phyloP scores from a whole-genome alignment of 1,284 basidiomycete genomes.

The Boletus calvinii region DNA sequence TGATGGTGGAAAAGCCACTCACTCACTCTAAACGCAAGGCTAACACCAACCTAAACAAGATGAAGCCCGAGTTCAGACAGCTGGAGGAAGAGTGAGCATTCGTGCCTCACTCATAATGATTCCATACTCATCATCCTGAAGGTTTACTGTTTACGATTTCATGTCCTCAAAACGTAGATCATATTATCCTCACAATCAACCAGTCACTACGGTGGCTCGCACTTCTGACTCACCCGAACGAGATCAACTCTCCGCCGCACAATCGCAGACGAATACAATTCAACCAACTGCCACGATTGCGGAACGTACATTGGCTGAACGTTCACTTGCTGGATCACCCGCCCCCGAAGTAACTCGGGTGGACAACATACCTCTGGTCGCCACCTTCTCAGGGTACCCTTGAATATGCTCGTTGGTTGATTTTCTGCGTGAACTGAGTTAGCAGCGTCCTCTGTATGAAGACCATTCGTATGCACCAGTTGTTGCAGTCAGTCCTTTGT shows the following conservation, averaged over 20 bases:
- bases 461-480: constrained; percentile 4
- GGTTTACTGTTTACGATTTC: constrained; percentile 80
- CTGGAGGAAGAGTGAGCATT: constrained; percentile 86
- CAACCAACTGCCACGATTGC: constrained; percentile 51
- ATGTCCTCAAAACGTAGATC: constrained; percentile 61
- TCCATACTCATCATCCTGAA: constrained; percentile 28
- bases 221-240: constrained; percentile 39
- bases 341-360: constrained; percentile 22
- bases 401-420: constrained; percentile 7
- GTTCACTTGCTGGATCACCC: constrained; percentile 63
- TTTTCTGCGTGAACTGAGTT: neutral
- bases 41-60: constrained; percentile 78
- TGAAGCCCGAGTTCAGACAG: constrained; percentile 88
- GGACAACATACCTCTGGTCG: constrained; percentile 31
- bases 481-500: constrained; percentile 12
- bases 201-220: constrained; percentile 47
- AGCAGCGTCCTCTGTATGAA: constrained; percentile 1
- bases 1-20: constrained; percentile 95
- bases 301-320: constrained; percentile 51
- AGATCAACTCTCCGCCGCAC: constrained; percentile 36
- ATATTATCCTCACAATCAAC: constrained; percentile 79
- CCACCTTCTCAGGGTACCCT: constrained; percentile 24
- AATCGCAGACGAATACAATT: constrained; percentile 44
- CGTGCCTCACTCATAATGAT: neutral
- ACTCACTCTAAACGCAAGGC: constrained; percentile 90